Conservation (phyloP, 2,329 filamentous ascomycete genomes). For the Neophaeococcomyces aloes region DNA sequence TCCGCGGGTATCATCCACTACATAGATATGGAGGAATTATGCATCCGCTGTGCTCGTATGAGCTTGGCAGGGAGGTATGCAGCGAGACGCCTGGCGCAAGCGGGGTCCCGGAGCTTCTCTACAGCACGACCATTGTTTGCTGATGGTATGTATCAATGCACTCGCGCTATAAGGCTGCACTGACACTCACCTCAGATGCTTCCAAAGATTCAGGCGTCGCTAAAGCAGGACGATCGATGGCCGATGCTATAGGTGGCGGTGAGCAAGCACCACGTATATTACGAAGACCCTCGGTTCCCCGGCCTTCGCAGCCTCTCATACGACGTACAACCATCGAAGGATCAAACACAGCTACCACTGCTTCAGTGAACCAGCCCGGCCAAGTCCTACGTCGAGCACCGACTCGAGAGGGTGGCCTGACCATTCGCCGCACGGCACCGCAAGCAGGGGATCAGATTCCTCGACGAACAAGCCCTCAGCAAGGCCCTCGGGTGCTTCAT, state of each 20-base stretch:
- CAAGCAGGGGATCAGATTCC: neutral
- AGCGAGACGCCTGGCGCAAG: neutral
- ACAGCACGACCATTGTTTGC: neutral
- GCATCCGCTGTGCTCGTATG: constrained; percentile 1
- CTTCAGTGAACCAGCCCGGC: too few relatives aligned
- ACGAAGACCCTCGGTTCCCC: neutral
- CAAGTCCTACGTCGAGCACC: neutral
- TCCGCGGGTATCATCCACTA: neutral
- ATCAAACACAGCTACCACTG: too few relatives aligned
- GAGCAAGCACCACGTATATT: neutral
- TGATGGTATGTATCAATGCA: constrained; percentile 1
- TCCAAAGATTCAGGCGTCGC: neutral
- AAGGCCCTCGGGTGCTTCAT: constrained; percentile 1
- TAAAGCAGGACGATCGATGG: neutral
- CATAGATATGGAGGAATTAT: constrained; percentile 1
- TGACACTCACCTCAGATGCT: neutral
- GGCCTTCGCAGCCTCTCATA: neutral
- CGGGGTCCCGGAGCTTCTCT: constrained; percentile 5
- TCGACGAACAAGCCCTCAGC: constrained; percentile 1
- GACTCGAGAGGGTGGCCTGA: neutral
- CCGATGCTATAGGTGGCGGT: neutral
- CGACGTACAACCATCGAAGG: too few relatives aligned
- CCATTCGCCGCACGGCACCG: neutral
- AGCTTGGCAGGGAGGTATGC: neutral
- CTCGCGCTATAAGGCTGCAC: neutral